These are phyloP conservation scores for Cocos nucifera DNA, from an alignment of 176 grass and related monocot species.

Conservation along the genomic window DNA sequence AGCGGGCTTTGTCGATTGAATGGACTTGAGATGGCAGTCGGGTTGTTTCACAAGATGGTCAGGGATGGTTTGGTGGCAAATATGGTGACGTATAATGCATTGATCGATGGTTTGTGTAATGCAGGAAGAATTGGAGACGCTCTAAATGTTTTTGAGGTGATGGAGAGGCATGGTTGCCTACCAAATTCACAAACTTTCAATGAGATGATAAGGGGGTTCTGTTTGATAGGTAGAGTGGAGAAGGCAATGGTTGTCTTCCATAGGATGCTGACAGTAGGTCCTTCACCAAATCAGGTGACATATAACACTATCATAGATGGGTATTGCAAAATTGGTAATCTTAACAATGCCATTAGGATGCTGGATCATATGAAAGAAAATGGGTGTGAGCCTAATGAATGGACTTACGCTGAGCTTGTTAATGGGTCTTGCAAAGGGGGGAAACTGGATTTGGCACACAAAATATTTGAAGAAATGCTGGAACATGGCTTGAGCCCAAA, in stretches of 20 bases:
- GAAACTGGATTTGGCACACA: constrained; percentile 23
- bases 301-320: constrained; percentile 58
- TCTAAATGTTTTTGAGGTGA: constrained; percentile 33
- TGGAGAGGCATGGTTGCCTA: constrained; percentile 28
- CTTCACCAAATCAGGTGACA: constrained; percentile 35
- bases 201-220: constrained; percentile 49
- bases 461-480: constrained; percentile 35
- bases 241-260: constrained; percentile 40
- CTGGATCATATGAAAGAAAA: constrained; percentile 39
- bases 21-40: constrained; percentile 34
- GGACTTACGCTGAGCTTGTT: constrained; percentile 49
- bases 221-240: constrained; percentile 31
- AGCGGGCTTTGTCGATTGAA: constrained; percentile 31
- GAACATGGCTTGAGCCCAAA: constrained; percentile 28
- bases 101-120: constrained; percentile 39
- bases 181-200: constrained; percentile 35
- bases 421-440: constrained; percentile 28
- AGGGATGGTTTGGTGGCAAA: constrained; percentile 31
- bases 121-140: constrained; percentile 24
- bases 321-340: constrained; percentile 40
- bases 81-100: constrained; percentile 43
- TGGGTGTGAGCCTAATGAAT: constrained; percentile 37
- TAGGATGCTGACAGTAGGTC: constrained; percentile 28
- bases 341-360: constrained; percentile 42
- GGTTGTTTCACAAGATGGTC: constrained; percentile 55